These are phyloP conservation scores for Euphrasia arctica DNA, from an alignment of 305 asterid species.

Conservation along the genomic window DNA sequence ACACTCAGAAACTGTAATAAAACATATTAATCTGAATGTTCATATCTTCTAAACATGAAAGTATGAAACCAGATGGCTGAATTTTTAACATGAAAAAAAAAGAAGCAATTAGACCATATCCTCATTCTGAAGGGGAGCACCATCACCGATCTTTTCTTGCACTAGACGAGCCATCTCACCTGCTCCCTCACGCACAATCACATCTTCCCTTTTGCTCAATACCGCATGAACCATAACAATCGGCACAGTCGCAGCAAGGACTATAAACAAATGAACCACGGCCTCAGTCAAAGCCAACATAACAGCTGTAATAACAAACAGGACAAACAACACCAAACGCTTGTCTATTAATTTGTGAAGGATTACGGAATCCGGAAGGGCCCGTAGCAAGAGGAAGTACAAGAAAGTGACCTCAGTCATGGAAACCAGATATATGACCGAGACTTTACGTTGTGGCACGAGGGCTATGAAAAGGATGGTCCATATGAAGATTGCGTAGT, in stretches of 20 bases:
- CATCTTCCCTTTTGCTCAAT: slow-evolving; percentile 33
- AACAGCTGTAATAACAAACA: slow-evolving; percentile 28
- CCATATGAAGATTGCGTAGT: slow-evolving; percentile 49
- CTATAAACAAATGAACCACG: slow-evolving; percentile 48
- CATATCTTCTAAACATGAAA: neutral
- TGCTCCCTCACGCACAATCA: slow-evolving; percentile 15
- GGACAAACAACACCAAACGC: slow-evolving; percentile 32
- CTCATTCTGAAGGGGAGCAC: slow-evolving; percentile 14
- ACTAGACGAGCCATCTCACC: slow-evolving; percentile 31
- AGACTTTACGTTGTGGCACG: slow-evolving; percentile 50
- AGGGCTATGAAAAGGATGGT: slow-evolving; percentile 61
- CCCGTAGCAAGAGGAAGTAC: slow-evolving; percentile 44
- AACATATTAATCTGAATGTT: neutral
- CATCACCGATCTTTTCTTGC: slow-evolving; percentile 25
- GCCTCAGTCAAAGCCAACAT: slow-evolving; percentile 46
- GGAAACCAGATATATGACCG: slow-evolving; percentile 45
- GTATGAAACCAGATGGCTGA: neutral
- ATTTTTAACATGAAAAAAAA: too few species aligned
- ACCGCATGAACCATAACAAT: slow-evolving; percentile 45
- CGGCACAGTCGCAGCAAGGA: slow-evolving; percentile 47
- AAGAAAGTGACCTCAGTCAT: slow-evolving; percentile 46
- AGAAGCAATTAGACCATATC: slow-evolving; percentile 28
- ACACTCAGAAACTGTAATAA: too few species aligned
- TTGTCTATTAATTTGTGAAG: slow-evolving; percentile 38
- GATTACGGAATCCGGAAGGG: slow-evolving; percentile 37